Evolutionary conservation across 495 filamentous ascomycete genomes (phyloP), one percentile per base, ranked within the genome.

Genomic region (Aspergillus nidulans): DNA sequence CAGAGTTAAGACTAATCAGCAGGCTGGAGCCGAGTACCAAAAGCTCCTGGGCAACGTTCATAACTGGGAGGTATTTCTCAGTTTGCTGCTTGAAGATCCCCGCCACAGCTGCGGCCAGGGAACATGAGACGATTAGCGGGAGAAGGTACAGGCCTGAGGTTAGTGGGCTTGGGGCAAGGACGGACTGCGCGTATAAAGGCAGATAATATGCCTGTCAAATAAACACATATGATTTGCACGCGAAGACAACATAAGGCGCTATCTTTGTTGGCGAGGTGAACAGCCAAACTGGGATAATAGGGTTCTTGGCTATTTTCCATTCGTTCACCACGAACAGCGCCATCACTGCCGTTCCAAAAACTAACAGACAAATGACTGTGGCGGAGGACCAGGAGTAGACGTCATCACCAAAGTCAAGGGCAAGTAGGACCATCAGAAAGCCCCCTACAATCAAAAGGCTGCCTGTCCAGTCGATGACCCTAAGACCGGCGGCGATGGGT

Each of bases 101-200:
- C n/a, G n/a, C n/a, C n/a, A n/a, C n/a, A n/a, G n/a, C n/a, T n/a
- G n/a, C n/a, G 4, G 1, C 81, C 82, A 7, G 61, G 55, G 6
- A 67, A 6, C 0, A 74, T 81, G 7, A 12, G 1, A 49, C 16
- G 3, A 36, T 21, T 52, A 87, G 46, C 9, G 86, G 85, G 3
- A 95, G 74, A 13, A 89, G 69, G 59, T 86, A 89, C 19, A 92
- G 80, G 3, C 89, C 90, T 1, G 82, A 86, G 1, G 82, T 64
- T 46, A 92, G 73, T 1, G 90, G 83, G 3, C 74, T 75, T 5
- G 80, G 79, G 1, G 82, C 83, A 2, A 88, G 77, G 7, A 87
- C 85, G 6, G 66, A 60, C 60, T 84, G 80, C 39, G 78, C 76
- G 62, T 78, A 84, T 76, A 84, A 61, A 74, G 45, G 45, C 28